phyloP scores from a whole-genome alignment of 805 yeast genomes.

The Trichomonascus vanleenenianus region DNA sequence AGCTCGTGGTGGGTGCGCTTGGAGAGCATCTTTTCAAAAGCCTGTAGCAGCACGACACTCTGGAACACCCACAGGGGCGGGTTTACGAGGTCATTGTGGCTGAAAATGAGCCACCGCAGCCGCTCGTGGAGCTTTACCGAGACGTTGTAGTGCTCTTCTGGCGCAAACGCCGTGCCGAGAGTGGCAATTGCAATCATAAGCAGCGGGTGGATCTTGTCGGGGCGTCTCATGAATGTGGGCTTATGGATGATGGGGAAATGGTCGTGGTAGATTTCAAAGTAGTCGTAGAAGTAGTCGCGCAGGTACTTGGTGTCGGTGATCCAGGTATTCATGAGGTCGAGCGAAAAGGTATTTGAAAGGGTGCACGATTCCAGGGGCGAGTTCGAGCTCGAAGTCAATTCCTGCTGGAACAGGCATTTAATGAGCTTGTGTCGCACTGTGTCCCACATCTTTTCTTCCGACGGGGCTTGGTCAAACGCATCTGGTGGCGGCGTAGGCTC shows the following conservation, averaged over 20 bases:
- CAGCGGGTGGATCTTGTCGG: constrained; percentile 21
- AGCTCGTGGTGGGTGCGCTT: constrained; percentile 22
- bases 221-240: constrained; percentile 17
- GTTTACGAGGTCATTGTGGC: constrained; percentile 19
- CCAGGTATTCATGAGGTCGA: constrained; percentile 9
- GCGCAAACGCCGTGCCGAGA: constrained; percentile 21
- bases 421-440: constrained; percentile 11
- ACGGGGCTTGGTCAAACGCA: neutral
- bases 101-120: constrained; percentile 21
- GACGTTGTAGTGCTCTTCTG: constrained; percentile 17
- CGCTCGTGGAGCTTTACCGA: constrained; percentile 22
- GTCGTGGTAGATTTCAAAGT: constrained; percentile 24
- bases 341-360: constrained; percentile 12
- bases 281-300: constrained; percentile 14
- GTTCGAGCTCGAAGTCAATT: constrained; percentile 9
- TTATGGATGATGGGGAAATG: constrained; percentile 25
- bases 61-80: constrained; percentile 26
- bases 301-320: constrained; percentile 19
- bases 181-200: constrained; percentile 21
- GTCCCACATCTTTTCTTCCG: constrained; percentile 11
- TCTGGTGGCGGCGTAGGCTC: neutral
- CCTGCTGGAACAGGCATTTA: constrained; percentile 18
- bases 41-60: constrained; percentile 21
- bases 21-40: constrained; percentile 25
- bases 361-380: constrained; percentile 15